Conservation (phyloP, 805 yeast species). For the Candida incommunis region DNA sequence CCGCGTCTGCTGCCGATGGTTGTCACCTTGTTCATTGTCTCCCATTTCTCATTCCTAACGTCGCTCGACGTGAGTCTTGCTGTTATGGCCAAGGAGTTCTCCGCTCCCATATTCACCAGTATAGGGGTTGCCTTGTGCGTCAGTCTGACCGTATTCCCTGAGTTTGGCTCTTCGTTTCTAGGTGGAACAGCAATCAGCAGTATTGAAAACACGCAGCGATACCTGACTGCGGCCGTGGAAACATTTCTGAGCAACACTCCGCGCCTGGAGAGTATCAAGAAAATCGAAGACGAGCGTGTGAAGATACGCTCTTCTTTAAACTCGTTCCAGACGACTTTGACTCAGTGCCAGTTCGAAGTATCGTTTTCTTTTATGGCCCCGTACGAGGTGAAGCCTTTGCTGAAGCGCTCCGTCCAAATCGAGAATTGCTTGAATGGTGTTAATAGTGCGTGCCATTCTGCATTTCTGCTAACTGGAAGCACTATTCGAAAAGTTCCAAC, state of each 20-base stretch:
- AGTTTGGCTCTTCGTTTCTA: constrained; percentile 35
- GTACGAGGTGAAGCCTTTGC: constrained; percentile 22
- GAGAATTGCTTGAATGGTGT: constrained; percentile 27
- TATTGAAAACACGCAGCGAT: constrained; percentile 26
- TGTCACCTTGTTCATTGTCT: constrained; percentile 34
- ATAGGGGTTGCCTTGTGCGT: constrained; percentile 30
- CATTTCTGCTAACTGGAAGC: constrained; percentile 23
- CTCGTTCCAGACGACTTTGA: constrained; percentile 25
- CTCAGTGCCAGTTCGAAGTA: constrained; percentile 35
- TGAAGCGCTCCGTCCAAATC: constrained; percentile 21
- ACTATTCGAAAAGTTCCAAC: neutral
- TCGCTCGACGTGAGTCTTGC: constrained; percentile 21
- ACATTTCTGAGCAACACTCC: constrained; percentile 22
- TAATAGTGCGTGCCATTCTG: constrained; percentile 34
- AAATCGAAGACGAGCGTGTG: constrained; percentile 19
- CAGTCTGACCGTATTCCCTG: constrained; percentile 33
- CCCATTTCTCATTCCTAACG: constrained; percentile 33
- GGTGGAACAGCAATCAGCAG: constrained; percentile 30
- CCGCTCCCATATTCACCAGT: constrained; percentile 33
- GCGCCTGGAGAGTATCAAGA: constrained; percentile 10
- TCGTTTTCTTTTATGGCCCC: constrained; percentile 36
- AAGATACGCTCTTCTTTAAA: constrained; percentile 21
- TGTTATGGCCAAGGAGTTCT: constrained; percentile 23
- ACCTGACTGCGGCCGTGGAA: constrained; percentile 26
- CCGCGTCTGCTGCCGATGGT: constrained; percentile 33